Evolutionary conservation across 208 protist species (phyloP), one percentile per base, ranked within the genome.

Genomic region (Wallacemonas sp.): DNA sequence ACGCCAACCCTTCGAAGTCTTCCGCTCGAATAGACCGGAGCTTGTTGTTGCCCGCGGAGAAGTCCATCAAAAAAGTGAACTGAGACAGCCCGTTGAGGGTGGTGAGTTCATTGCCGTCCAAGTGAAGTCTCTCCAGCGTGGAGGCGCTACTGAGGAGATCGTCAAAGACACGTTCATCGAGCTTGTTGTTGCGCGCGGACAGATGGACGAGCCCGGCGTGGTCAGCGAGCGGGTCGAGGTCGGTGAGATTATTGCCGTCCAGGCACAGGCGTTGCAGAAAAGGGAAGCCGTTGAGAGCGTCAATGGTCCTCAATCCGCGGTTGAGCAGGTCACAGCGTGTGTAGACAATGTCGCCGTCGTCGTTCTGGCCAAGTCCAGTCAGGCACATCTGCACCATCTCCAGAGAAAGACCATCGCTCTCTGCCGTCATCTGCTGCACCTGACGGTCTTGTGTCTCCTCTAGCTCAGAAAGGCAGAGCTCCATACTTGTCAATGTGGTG

Each of bases 211-310:
- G 72, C 26, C 63, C 74, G 0, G 60, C 49, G 54, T 90, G 68
- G 27, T 66, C 51, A 1, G 51, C 62, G 61, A 95, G 69, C 22
- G 86, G 76, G 30, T 75, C 47, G 11, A 95, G 79, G 36, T 80
- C 68, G 3, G 73, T 79, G 31, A 95, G 67, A 1, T 54, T 49
- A 54, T 95, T 95, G 62, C 84, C 38, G 65, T 92, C 77, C 5
- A 95, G 56, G 22, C 64, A 74, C 12, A 95, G 41, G 17, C 75
- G 78, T 62, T 95, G 90, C 9, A 95, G 62, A 62, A 88, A 79
- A n/a, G 38, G 44, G 58, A 83, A 95, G 0, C 39, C 46, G 30
- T 66, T 61, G 6, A 95, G 47, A 14, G 66, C 44, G 5, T 70
- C 53, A 24, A 93, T 74, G 26, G 72, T 64, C 3, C 36, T 68